Base-by-base conservation (phyloP, 495 filamentous ascomycete genomes). In the Parathielavia appendiculata region DNA sequence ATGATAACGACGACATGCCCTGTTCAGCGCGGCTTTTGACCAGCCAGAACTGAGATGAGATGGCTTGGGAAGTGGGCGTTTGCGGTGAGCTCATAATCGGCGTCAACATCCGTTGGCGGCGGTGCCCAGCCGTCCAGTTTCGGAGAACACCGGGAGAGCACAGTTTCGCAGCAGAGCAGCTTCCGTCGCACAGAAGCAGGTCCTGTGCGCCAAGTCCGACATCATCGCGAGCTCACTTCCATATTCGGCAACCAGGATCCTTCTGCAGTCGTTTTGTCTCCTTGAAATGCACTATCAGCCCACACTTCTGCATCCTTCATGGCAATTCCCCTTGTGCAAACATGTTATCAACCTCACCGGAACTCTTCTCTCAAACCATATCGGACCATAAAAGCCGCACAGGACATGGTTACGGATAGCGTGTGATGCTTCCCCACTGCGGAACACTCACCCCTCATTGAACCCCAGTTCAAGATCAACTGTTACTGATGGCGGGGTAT, bases 241-340 rank as follows among this genome's bases (percentile, higher is more conserved):
- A 22, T 32, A 45, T 55, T 36, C 41, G 38, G 52, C 40, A 55
- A 32, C 14, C 51, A 32, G 23, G 30, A 36, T 55, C 53, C 32
- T 55, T 36, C 16, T 43, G 51, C 51, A 44, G 38, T 34, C 11
- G 52, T n/a, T n/a, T n/a, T n/a, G n/a, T 38, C 20, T n/a, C 6
- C 53, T 10, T 26, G 39, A 23, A 49, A 1, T 16, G 2, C 36
- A 39, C 14, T 6, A 17, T 19, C 35, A 26, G 20, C 4, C 45
- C 45, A 20, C 36, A 36, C 54, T 46, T 49, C 52, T n/a, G 30
- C 26, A 54, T 54, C 30, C 45, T 50, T 57, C 45, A 22, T 56
- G 12, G 7, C n/a, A n/a, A n/a, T n/a, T n/a, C n/a, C n/a, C n/a
- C n/a, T n/a, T n/a, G n/a, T n/a, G n/a, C n/a, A n/a, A n/a, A n/a